Evolutionary conservation across 106 monocot species (phyloP), one percentile per base, ranked within the genome.

Genomic region (Platanthera zijinensis): DNA sequence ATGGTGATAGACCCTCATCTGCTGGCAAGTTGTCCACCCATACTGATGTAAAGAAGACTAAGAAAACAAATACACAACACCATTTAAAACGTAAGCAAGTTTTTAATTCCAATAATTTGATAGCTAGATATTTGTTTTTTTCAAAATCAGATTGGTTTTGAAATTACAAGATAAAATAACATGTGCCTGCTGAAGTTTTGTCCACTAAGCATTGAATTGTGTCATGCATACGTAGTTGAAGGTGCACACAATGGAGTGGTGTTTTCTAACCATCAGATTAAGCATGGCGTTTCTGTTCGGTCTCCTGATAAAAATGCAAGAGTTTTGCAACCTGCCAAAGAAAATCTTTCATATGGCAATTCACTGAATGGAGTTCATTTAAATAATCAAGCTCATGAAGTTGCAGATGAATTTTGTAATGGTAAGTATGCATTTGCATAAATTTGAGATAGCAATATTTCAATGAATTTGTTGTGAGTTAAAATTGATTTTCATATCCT

Each of bases 11-110:
- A 80, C 39, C 56, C 59, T 32, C 74, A 57, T 79, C 71, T 45
- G 18, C 56, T 76, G 80, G 61, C 68, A 82, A 52, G 67, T 70
- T 25, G 81, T 78, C 78, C 15, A 74, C 59, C 67, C 72, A 46
- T 85, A 61, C 77, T 86, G 22, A 75, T 30, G 14, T 48, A 57
- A 85, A 81, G 79, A 95, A 86, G 63, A 56, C 25, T 47, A 95
- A 80, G 69, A 90, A 77, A 57, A 22, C 80, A 56, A 67, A 28
- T 22, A 73, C 61, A n/a, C 81, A 82, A 32, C 59, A 76, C 52
- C 79, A 82, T 80, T 54, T 79, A 46, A 86, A 81, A 77, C 63
- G 51, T 62, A 86, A 80, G n/a, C 86, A 76, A 89, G 91, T 89
- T 86, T 46, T 52, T 7, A 74, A 5, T 78, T 22, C 30, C 50